Conservation (phyloP, 1,139 yeast species). For the Candida sp. region DNA sequence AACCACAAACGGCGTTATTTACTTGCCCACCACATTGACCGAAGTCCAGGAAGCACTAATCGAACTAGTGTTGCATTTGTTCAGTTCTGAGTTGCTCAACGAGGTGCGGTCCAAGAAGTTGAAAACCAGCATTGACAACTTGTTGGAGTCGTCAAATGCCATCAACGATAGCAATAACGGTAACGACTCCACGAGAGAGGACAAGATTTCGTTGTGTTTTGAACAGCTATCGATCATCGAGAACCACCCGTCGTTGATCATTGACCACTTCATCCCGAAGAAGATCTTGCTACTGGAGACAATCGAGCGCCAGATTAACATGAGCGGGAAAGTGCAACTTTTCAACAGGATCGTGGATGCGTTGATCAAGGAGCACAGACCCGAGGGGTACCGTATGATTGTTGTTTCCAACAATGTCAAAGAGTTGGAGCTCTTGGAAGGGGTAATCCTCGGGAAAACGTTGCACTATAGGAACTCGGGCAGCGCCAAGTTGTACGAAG, state of each 20-base stretch:
- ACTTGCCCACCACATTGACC: conserved; percentile 60
- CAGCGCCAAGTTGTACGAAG: conserved; percentile 61
- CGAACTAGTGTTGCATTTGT: conserved; percentile 57
- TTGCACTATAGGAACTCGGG: conserved; percentile 62
- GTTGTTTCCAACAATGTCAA: conserved; percentile 66
- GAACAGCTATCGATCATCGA: conserved; percentile 54
- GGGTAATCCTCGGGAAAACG: conserved; percentile 64
- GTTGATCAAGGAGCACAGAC: conserved; percentile 20
- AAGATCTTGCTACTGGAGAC: conserved; percentile 67
- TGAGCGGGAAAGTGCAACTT: conserved; percentile 63
- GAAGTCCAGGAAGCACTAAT: conserved; percentile 58
- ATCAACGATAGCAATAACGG: conserved; percentile 11
- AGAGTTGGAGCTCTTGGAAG: conserved; percentile 74
- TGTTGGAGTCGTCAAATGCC: conserved; percentile 27
- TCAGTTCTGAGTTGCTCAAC: conserved; percentile 47
- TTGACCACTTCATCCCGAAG: conserved; percentile 77
- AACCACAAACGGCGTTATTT: conserved; percentile 34
- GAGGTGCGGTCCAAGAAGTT: conserved; percentile 26
- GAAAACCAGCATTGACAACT: conserved; percentile 40
- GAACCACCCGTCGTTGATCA: conserved; percentile 71
- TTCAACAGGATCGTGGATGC: conserved; percentile 55
- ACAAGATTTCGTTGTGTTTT: conserved; percentile 36
- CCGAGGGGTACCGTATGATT: conserved; percentile 35
- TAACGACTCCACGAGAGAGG: conserved; percentile 11
- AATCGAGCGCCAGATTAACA: conserved; percentile 52